Conservation (phyloP, 164 flowering plant species). For the Magnolia kwangsiensis region DNA sequence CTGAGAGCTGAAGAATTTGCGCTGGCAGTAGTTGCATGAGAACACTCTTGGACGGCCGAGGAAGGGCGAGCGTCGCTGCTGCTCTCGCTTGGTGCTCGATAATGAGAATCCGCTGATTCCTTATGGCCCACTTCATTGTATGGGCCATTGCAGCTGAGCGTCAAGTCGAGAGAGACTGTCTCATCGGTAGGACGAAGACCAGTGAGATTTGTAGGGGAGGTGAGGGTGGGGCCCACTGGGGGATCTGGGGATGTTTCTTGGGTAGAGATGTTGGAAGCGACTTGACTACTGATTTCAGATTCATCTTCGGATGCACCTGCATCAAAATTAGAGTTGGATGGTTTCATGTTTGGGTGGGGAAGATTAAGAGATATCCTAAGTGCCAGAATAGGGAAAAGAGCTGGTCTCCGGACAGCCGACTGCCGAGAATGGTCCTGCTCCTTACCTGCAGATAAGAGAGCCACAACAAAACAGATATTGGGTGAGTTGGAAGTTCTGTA, state of each 20-base stretch:
- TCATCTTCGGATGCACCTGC: slow-evolving; percentile 42
- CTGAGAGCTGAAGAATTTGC: slow-evolving; percentile 83
- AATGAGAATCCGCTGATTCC: slow-evolving; percentile 15
- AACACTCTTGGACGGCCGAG: slow-evolving; percentile 45
- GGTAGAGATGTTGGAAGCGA: slow-evolving; percentile 44
- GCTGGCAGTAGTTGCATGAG: slow-evolving; percentile 76
- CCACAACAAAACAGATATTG: neutral
- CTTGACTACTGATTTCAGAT: slow-evolving; percentile 55
- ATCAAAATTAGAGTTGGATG: slow-evolving; percentile 32
- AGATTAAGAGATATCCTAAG: slow-evolving; percentile 24
- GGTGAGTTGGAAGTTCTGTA: neutral
- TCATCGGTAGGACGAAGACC: slow-evolving; percentile 20
- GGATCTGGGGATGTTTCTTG: slow-evolving; percentile 36
- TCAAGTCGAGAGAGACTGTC: slow-evolving; percentile 53
- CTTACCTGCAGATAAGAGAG: slow-evolving; percentile 7
- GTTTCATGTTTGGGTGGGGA: slow-evolving; percentile 60
- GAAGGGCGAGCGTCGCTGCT: slow-evolving; percentile 29
- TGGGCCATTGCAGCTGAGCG: slow-evolving; percentile 35
- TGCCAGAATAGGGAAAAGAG: slow-evolving; percentile 13
- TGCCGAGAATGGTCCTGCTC: neutral
- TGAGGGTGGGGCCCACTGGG: slow-evolving; percentile 14
- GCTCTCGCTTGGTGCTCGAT: slow-evolving; percentile 33
- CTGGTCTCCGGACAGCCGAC: neutral
- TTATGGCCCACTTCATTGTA: slow-evolving; percentile 29
- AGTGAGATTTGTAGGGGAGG: slow-evolving; percentile 23